A percentile compares a stretch with the other conserved stretches of the same genome.
phyloP scores from a whole-genome alignment of 2,329 filamentous ascomycete species.

The Cryoendolithus antarcticus region DNA sequence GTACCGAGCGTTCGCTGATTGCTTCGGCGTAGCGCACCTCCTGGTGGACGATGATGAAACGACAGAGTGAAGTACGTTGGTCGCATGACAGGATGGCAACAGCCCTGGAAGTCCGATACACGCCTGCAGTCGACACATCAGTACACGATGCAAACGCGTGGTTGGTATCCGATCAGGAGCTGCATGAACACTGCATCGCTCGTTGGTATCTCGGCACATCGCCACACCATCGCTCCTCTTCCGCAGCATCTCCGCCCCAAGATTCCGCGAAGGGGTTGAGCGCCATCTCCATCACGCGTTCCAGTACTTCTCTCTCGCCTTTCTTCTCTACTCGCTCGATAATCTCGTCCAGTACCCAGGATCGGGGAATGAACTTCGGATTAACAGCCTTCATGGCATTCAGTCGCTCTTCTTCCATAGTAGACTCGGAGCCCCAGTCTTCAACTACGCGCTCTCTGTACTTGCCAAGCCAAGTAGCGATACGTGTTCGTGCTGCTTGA shows the following conservation, averaged over 20 bases:
- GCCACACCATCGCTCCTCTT: slow-evolving; percentile 72
- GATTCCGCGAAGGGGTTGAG: slow-evolving; percentile 71
- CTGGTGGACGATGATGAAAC: no score
- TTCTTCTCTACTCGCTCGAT: slow-evolving; percentile 80
- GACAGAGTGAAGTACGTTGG: no score
- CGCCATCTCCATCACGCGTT: slow-evolving; percentile 68
- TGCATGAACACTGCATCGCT: slow-evolving; percentile 90
- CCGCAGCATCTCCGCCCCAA: slow-evolving; percentile 55
- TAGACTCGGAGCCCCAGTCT: slow-evolving; percentile 55
- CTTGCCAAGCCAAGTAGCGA: slow-evolving; percentile 68
- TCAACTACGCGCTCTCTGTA: slow-evolving; percentile 63
- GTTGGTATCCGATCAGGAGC: slow-evolving; percentile 44
- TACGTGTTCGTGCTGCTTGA: slow-evolving; percentile 50
- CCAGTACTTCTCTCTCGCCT: slow-evolving; percentile 66
- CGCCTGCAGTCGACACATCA: no score
- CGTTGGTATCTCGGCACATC: slow-evolving; percentile 69
- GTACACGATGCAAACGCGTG: no score
- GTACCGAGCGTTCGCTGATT: no score
- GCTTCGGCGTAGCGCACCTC: no score
- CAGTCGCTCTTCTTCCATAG: slow-evolving; percentile 50
- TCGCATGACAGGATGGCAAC: no score
- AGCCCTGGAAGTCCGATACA: no score
- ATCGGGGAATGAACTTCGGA: slow-evolving; percentile 80
- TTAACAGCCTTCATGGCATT: slow-evolving; percentile 74
- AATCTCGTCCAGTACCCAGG: slow-evolving; percentile 88